Evolutionary conservation across 2,329 filamentous ascomycete species (phyloP).

Genomic region (Triangularia verruculosa): DNA sequence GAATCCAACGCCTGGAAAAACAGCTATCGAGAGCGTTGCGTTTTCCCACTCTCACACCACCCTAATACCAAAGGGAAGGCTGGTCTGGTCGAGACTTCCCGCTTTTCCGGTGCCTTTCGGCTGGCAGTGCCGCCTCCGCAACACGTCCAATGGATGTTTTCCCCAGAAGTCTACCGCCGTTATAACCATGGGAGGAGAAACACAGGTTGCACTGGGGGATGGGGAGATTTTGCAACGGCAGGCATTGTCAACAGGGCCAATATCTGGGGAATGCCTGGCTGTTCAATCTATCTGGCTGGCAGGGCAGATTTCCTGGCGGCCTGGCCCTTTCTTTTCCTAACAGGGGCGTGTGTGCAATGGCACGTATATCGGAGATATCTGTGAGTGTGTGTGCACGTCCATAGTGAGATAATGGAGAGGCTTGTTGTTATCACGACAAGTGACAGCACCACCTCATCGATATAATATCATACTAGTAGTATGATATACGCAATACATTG

Average conservation of each 20-base stretch:
- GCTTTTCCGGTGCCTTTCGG: slow-evolving; percentile 9
- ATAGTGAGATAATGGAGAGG: not conserved
- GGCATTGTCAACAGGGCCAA: too few species aligned
- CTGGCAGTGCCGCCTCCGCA: slow-evolving; percentile 10
- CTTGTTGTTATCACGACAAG: not conserved
- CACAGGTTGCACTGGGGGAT: not conserved
- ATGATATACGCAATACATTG: not conserved
- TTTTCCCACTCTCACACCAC: slow-evolving; percentile 9
- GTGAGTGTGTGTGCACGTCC: too few species aligned
- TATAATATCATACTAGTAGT: not conserved
- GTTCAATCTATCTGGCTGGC: not conserved
- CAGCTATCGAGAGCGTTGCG: not conserved
- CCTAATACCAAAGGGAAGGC: not conserved
- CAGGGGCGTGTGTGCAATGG: not conserved
- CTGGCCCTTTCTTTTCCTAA: too few species aligned
- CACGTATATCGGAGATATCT: not conserved
- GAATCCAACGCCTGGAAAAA: not conserved
- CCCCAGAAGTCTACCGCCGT: not conserved
- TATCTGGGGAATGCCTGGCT: slow-evolving; percentile 8
- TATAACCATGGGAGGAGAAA: slow-evolving; percentile 4
- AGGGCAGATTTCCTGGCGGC: too few species aligned
- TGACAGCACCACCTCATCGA: not conserved
- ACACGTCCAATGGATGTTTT: slow-evolving; percentile 2
- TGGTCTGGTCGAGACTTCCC: not conserved
- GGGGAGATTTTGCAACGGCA: too few species aligned